Conservation (phyloP, 164 flowering plant species). For the Magnolia officinalis region DNA sequence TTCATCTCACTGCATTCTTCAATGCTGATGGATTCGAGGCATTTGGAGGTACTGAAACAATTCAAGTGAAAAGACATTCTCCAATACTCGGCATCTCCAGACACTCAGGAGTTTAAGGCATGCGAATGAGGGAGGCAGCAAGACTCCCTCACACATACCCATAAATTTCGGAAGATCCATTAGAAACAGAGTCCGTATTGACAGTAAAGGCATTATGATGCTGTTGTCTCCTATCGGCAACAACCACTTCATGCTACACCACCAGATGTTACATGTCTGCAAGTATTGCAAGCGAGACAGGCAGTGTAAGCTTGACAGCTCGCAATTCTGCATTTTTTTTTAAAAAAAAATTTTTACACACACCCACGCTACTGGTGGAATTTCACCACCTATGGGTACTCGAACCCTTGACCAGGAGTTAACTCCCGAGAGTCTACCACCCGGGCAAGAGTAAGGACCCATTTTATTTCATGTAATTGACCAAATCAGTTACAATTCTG, state of each 20-base stretch:
- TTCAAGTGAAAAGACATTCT: slow-evolving; percentile 1
- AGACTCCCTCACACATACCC: neutral
- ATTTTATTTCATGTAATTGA: too few relatives aligned
- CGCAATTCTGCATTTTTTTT: too few relatives aligned
- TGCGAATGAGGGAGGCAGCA: neutral
- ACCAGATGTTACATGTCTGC: neutral
- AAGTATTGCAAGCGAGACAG: neutral
- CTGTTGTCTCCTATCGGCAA: neutral
- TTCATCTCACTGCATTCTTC: neutral
- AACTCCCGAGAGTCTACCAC: too few relatives aligned
- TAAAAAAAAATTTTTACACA: too few relatives aligned
- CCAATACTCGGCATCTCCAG: neutral
- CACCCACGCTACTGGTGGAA: too few relatives aligned
- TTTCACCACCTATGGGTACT: too few relatives aligned
- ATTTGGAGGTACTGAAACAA: slow-evolving; percentile 1
- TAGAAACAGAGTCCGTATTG: neutral
- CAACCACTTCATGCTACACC: neutral
- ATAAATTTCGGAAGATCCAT: neutral
- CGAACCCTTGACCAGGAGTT: too few relatives aligned
- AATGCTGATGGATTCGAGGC: slow-evolving; percentile 3
- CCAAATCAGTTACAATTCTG: too few relatives aligned
- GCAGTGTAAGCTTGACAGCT: neutral
- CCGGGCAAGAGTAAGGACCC: too few relatives aligned
- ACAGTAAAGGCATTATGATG: neutral
- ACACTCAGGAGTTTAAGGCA: neutral